Conservation (phyloP, 352 stramenopile species). For the Plasmopara muralis region DNA sequence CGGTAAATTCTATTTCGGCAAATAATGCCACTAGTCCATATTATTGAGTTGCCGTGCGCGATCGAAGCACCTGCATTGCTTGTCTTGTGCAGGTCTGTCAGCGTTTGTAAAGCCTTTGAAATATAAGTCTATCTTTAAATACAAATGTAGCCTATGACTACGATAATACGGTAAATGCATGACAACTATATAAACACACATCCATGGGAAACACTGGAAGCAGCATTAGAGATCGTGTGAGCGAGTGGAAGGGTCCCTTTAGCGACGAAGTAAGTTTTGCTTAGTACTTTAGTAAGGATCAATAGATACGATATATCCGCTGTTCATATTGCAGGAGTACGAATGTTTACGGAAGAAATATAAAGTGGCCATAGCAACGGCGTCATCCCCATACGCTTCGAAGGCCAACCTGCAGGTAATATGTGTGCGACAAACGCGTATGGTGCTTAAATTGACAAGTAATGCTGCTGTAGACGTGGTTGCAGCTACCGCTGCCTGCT, state of each 20-base stretch:
- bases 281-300: background rate
- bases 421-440: background rate
- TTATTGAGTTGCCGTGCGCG: no score
- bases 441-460: background rate
- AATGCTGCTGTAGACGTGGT: constrained; percentile 27
- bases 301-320: background rate
- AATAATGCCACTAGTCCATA: no score
- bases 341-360: constrained; percentile 49
- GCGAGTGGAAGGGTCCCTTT: constrained; percentile 75
- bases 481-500: constrained; percentile 32
- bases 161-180: no score
- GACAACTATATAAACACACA: background rate
- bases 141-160: no score
- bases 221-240: constrained; percentile 6
- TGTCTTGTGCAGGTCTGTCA: no score
- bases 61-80: no score
- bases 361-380: constrained; percentile 25
- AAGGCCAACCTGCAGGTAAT: constrained; percentile 41
- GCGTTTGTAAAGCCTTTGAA: no score
- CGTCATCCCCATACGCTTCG: constrained; percentile 15
- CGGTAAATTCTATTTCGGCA: no score
- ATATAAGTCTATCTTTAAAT: no score
- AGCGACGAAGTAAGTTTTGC: constrained; percentile 49
- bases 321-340: constrained; percentile 43
- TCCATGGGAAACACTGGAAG: constrained; percentile 37